phyloP scores from a whole-genome alignment of 2,329 filamentous ascomycete genomes.

The Colletotrichum musicola region DNA sequence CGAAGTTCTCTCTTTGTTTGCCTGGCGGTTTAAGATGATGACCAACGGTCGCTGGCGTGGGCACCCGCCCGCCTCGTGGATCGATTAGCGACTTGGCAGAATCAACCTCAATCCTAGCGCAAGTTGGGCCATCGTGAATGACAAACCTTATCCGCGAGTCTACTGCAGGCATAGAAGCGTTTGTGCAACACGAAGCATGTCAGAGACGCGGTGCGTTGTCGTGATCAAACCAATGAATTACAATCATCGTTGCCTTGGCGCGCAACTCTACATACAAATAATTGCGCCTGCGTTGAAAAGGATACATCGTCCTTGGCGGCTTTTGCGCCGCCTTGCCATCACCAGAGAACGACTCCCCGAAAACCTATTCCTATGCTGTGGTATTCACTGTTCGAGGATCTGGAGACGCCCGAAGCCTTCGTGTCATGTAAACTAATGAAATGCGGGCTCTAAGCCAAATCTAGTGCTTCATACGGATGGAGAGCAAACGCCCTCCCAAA shows the following conservation, averaged over 20 bases:
- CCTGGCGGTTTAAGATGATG: not conserved
- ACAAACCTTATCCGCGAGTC: too few relatives aligned
- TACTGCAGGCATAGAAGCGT: too few relatives aligned
- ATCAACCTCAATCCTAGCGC: too few relatives aligned
- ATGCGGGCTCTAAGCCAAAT: conserved; percentile 26
- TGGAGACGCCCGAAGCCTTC: conserved; percentile 16
- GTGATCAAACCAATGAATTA: conserved; percentile 25
- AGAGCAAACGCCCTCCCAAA: conserved; percentile 20
- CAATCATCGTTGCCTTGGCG: conserved; percentile 13
- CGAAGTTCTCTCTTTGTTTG: not conserved
- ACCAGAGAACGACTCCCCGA: not conserved
- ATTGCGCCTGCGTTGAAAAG: conserved; percentile 21
- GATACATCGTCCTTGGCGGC: conserved; percentile 6
- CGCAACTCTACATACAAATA: conserved; percentile 29
- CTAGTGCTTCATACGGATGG: conserved; percentile 30
- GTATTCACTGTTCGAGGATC: conserved; percentile 20
- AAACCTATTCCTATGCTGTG: not conserved
- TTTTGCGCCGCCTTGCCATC: not conserved
- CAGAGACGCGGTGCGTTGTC: too few relatives aligned
- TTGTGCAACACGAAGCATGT: too few relatives aligned
- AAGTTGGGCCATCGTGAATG: too few relatives aligned
- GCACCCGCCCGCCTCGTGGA: too few relatives aligned
- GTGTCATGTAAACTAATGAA: conserved; percentile 27
- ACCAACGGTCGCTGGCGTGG: not conserved
- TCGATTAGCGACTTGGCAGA: too few relatives aligned